These are phyloP conservation scores for Colletotrichum lini DNA, from an alignment of 2,329 filamentous ascomycete genomes.

Conservation along the genomic window DNA sequence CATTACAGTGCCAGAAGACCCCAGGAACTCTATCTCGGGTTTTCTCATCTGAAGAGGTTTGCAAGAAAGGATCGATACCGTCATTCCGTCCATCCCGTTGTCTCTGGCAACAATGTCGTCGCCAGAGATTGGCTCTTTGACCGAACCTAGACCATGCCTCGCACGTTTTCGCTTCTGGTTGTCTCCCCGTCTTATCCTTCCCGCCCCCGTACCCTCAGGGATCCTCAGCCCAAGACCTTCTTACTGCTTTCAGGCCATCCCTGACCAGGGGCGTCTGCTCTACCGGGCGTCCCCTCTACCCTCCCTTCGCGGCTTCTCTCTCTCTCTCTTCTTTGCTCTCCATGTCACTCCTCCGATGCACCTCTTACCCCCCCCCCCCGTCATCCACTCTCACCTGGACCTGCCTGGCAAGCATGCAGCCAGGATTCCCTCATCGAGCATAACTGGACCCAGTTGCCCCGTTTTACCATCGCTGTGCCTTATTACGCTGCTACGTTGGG, in stretches of 20 bases:
- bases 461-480: constrained; percentile 40
- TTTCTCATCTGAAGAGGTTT: constrained; percentile 6
- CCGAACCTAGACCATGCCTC: constrained; percentile 40
- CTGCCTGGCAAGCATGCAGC: constrained; percentile 35
- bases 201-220: constrained; percentile 39
- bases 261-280: constrained; percentile 32
- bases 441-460: constrained; percentile 36
- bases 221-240: constrained; percentile 24
- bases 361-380: constrained; percentile 22
- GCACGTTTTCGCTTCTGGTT: constrained; percentile 41
- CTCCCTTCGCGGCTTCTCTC: constrained; percentile 33
- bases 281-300: constrained; percentile 19
- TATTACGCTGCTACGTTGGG: constrained; percentile 38
- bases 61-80: constrained; percentile 25
- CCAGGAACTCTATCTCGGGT: constrained; percentile 12
- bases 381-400: constrained; percentile 22
- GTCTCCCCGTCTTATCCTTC: constrained; percentile 43
- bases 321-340: constrained; percentile 21
- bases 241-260: constrained; percentile 26
- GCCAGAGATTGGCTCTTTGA: constrained; percentile 16
- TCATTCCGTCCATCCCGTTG: constrained; percentile 27
- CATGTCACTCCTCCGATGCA: constrained; percentile 23
- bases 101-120: constrained; percentile 18
- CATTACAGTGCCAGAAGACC: not conserved
- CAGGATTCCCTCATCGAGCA: constrained; percentile 42